phyloP scores from a whole-genome alignment of 305 asterid species.

The Rubia balearica region DNA sequence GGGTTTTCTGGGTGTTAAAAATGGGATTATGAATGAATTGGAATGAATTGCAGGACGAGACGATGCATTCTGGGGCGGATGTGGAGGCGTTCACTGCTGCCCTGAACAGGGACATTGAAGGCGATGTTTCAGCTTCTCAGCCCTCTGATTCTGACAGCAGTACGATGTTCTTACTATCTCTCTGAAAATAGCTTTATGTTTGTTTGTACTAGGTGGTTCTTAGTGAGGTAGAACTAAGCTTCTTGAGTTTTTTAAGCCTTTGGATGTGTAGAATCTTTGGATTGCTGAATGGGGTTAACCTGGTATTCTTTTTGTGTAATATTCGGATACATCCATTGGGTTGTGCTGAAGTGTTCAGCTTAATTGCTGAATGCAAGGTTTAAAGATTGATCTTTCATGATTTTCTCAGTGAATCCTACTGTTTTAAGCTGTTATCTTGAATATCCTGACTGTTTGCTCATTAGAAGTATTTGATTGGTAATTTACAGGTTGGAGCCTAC shows the following conservation, averaged over 20 bases:
- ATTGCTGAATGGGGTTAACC: background rate
- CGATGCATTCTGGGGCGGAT: constrained; percentile 96
- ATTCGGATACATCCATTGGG: background rate
- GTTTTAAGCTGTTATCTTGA: background rate
- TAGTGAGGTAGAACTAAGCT: background rate
- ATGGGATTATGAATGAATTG: constrained; percentile 3
- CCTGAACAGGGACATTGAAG: constrained; percentile 90
- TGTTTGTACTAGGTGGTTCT: background rate
- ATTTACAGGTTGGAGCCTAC: too few species aligned
- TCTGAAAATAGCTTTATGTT: background rate
- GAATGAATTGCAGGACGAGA: constrained; percentile 56
- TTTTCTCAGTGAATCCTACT: background rate
- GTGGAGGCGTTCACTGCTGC: constrained; percentile 96
- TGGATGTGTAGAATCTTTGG: background rate
- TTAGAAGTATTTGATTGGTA: background rate
- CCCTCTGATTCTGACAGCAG: constrained; percentile 50
- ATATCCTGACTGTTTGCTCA: background rate
- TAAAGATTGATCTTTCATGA: background rate
- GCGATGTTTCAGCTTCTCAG: constrained; percentile 47
- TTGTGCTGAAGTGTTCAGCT: background rate
- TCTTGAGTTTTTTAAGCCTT: background rate
- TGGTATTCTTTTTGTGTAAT: background rate
- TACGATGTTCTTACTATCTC: constrained; percentile 16
- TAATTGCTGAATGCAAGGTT: background rate
- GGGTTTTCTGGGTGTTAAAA: background rate